Conservation (phyloP, 129 eudicot genomes). For the Flaveria robusta region DNA sequence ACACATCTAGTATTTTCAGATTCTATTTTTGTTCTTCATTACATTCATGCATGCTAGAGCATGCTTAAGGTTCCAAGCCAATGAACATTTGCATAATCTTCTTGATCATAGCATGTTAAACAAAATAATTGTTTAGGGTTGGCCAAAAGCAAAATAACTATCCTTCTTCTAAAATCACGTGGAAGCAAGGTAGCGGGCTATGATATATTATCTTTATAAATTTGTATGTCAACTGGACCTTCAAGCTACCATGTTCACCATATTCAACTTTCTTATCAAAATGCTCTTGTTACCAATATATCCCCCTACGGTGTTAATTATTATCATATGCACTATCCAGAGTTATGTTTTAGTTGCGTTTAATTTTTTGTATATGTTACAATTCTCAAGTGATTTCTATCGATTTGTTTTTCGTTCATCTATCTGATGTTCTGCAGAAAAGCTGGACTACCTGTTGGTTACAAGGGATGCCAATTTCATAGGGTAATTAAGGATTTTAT, state of each 20-base stretch:
- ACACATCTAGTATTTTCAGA: not conserved
- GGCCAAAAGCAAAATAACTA: constrained; percentile 1
- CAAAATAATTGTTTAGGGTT: not conserved
- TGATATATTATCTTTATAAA: not conserved
- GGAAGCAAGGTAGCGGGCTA: not conserved
- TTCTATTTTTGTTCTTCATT: not conserved
- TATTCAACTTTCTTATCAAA: constrained; percentile 4
- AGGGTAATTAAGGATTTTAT: constrained; percentile 95
- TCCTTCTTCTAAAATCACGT: not conserved
- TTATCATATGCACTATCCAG: not conserved
- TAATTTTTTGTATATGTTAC: not conserved
- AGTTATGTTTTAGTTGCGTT: not conserved
- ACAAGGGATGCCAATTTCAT: constrained; percentile 94
- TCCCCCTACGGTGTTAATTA: not conserved
- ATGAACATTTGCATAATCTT: not conserved
- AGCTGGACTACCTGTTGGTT: constrained; percentile 92
- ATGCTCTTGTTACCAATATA: not conserved
- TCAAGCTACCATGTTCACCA: not conserved
- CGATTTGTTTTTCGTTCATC: constrained; percentile 22
- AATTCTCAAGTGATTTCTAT: constrained; percentile 1
- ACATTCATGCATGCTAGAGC: not conserved
- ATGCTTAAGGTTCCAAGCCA: not conserved
- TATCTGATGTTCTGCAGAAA: constrained; percentile 51
- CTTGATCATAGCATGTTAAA: not conserved
- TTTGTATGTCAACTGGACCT: not conserved